Percentiles rank a stretch among this genome's conserved stretches.
Evolutionary conservation across 805 yeast species (phyloP).

Genomic region (Pichia nanzhaoensis): DNA sequence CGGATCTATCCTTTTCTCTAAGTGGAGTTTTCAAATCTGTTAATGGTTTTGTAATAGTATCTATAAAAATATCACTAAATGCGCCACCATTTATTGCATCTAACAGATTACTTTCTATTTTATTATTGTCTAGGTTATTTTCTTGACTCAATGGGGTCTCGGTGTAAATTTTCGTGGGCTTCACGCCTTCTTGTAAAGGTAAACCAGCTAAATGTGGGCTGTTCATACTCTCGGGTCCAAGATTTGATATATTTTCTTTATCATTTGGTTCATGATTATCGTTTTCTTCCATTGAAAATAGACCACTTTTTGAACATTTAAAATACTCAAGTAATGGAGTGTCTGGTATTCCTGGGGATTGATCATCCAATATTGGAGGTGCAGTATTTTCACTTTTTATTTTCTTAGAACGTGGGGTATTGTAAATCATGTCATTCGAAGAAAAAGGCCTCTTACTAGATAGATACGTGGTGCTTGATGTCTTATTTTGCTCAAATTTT

Average conservation of each 20-base stretch:
- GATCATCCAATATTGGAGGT: neutral
- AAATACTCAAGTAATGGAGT: constrained; percentile 12
- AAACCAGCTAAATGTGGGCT: too few relatives aligned
- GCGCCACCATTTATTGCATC: constrained; percentile 17
- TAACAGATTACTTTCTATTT: constrained; percentile 6
- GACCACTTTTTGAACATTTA: constrained; percentile 2
- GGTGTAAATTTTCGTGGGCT: neutral
- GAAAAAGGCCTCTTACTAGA: neutral
- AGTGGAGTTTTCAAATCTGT: constrained; percentile 26
- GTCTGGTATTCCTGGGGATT: constrained; percentile 17
- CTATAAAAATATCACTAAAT: constrained; percentile 39
- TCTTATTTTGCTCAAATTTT: constrained; percentile 2
- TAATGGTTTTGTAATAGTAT: constrained; percentile 34
- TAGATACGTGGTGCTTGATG: neutral
- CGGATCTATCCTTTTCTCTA: constrained; percentile 13
- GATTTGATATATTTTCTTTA: neutral
- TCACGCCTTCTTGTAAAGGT: too few relatives aligned
- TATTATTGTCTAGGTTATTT: neutral
- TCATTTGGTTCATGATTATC: neutral
- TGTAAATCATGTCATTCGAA: neutral
- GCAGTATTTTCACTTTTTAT: constrained; percentile 28
- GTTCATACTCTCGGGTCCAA: too few relatives aligned
- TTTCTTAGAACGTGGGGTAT: constrained; percentile 6
- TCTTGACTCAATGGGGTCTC: neutral
- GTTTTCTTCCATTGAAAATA: constrained; percentile 8